Evolutionary conservation across 176 grass and related monocot species (phyloP).

Genomic region (Luzula sylvatica): DNA sequence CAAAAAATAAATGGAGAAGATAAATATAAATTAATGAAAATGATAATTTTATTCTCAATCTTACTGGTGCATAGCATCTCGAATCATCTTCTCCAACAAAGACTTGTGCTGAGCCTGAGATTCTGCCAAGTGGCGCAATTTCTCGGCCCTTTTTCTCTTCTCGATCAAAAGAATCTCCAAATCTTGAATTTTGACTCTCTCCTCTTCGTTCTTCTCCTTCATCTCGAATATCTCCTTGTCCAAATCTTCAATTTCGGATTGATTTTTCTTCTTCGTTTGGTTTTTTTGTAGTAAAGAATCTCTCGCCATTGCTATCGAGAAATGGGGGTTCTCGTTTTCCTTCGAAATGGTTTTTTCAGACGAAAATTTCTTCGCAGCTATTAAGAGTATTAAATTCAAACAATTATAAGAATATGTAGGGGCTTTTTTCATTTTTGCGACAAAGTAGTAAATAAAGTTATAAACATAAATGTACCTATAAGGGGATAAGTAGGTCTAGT

Average conservation of each 20-base stretch:
- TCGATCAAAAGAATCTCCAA: constrained; percentile 67
- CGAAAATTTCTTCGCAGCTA: constrained; percentile 58
- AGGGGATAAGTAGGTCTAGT: constrained; percentile 47
- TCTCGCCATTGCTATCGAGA: constrained; percentile 80
- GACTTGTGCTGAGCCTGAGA: constrained; percentile 83
- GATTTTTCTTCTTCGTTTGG: constrained; percentile 64
- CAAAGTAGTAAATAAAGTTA: too few species aligned
- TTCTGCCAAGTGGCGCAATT: constrained; percentile 61
- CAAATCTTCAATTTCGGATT: constrained; percentile 48
- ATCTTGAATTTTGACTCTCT: constrained; percentile 49
- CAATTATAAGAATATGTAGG: background rate
- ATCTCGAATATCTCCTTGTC: constrained; percentile 52
- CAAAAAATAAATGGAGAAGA: background rate
- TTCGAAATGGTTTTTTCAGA: constrained; percentile 40
- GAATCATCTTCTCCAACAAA: constrained; percentile 97
- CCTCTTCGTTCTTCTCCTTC: constrained; percentile 58
- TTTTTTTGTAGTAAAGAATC: constrained; percentile 75
- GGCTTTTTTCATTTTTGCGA: too few species aligned
- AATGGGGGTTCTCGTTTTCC: constrained; percentile 67
- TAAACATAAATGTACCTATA: constrained; percentile 35
- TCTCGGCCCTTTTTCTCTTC: constrained; percentile 53
- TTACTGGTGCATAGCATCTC: constrained; percentile 99
- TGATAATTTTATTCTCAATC: constrained; percentile 12
- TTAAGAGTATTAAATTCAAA: background rate
- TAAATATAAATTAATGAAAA: background rate